phyloP scores from a whole-genome alignment of 2,329 filamentous ascomycete species.

The Gaeumannomyces tritici region DNA sequence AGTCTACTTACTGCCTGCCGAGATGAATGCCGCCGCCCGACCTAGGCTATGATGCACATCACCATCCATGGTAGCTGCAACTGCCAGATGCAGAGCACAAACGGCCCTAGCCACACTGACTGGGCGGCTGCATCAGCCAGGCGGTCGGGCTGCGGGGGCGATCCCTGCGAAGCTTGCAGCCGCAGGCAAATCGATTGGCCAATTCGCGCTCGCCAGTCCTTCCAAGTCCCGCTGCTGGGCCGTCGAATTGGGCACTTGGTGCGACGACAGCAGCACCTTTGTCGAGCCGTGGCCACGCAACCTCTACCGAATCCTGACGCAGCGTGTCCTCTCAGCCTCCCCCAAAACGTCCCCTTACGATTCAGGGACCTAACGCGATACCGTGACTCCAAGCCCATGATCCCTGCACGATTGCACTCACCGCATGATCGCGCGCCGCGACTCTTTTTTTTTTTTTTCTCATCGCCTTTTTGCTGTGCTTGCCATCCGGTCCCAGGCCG shows the following conservation, averaged over 20 bases:
- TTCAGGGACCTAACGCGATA: not conserved
- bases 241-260: not conserved
- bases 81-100: not conserved
- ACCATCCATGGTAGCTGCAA: not conserved
- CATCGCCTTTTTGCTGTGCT: too few relatives aligned
- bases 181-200: not conserved
- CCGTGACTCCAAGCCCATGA: not conserved
- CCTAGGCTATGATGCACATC: not conserved
- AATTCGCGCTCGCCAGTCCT: not conserved
- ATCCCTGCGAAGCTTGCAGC: not conserved
- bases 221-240: not conserved
- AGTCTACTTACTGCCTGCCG: too few relatives aligned
- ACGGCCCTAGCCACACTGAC: too few relatives aligned
- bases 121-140: too few relatives aligned
- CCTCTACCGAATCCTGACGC: too few relatives aligned
- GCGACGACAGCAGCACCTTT: not conserved
- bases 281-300: not conserved
- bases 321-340: not conserved
- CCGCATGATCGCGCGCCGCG: not conserved
- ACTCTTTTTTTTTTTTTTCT: too few relatives aligned
- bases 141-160: too few relatives aligned
- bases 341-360: not conserved
- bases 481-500: not conserved
- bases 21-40: not conserved
- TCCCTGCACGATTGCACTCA: not conserved